Evolutionary conservation across 768 basidiomycete genomes (phyloP).

Genomic region (Cystofilobasidium capitatum): DNA sequence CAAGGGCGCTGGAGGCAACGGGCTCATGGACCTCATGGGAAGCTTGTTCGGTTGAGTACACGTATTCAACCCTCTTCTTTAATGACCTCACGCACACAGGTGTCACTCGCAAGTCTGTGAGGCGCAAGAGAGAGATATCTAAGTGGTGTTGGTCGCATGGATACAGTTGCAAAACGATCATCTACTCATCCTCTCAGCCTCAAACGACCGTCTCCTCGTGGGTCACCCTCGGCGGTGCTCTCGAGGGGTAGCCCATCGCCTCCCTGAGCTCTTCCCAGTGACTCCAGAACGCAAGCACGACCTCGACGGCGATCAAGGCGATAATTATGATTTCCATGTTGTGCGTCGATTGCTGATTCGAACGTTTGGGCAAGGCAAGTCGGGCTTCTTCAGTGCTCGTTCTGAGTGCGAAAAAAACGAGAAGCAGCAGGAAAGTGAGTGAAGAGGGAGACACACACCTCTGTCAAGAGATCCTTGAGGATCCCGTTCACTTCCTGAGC

Average conservation of each 20-base stretch:
- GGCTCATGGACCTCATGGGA: slow-evolving; percentile 82
- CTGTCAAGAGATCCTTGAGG: slow-evolving; percentile 13
- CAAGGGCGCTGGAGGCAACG: slow-evolving; percentile 50
- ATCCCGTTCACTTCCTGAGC: slow-evolving; percentile 5
- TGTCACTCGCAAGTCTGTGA: too few relatives aligned
- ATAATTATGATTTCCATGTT: slow-evolving; percentile 19
- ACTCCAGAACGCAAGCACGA: slow-evolving; percentile 10
- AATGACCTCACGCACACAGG: too few relatives aligned
- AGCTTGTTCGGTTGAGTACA: slow-evolving; percentile 74
- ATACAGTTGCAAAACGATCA: too few relatives aligned
- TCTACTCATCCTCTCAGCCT: too few relatives aligned
- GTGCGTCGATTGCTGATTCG: slow-evolving; percentile 10
- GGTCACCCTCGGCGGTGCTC: background rate
- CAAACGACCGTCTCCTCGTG: background rate
- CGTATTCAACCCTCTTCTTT: too few relatives aligned
- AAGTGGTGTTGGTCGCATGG: too few relatives aligned
- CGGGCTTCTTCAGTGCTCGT: too few relatives aligned
- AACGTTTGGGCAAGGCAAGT: background rate
- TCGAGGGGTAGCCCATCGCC: background rate
- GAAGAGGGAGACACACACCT: background rate
- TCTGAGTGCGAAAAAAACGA: too few relatives aligned
- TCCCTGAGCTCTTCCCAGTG: slow-evolving; percentile 10
- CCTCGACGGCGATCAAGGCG: slow-evolving; percentile 6
- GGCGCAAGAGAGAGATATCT: too few relatives aligned
- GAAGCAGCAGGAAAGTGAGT: background rate